A percentile compares a stretch with the other conserved stretches of the same genome.
Evolutionary conservation across 2,329 filamentous ascomycete genomes (phyloP).

Genomic region (Diaporthe citrichinensis): DNA sequence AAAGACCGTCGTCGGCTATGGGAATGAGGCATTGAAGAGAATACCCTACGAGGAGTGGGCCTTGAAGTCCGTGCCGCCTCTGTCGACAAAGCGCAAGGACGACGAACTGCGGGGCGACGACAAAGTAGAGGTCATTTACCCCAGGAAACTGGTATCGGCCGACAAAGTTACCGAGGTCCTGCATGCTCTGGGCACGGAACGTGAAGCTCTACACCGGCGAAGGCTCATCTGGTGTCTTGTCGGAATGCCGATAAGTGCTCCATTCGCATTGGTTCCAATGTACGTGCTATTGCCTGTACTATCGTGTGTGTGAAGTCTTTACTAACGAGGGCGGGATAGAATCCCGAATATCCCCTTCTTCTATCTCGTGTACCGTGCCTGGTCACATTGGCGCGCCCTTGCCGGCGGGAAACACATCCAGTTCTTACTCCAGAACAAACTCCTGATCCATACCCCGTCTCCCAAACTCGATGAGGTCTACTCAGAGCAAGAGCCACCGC

Average conservation of each 20-base stretch:
- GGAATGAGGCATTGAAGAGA: slow-evolving; percentile 86
- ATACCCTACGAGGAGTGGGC: slow-evolving; percentile 99
- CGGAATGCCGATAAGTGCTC: slow-evolving; percentile 86
- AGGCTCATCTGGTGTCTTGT: slow-evolving; percentile 85
- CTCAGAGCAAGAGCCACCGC: slow-evolving; percentile 48
- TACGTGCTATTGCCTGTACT: slow-evolving; percentile 62
- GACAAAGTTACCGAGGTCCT: slow-evolving; percentile 77
- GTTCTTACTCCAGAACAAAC: slow-evolving; percentile 81
- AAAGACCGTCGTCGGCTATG: slow-evolving; percentile 86
- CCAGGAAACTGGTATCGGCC: slow-evolving; percentile 76
- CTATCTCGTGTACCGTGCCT: slow-evolving; percentile 91
- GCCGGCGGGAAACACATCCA: slow-evolving; percentile 88
- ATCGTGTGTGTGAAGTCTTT: neutral
- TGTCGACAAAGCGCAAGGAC: slow-evolving; percentile 75
- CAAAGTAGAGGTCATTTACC: slow-evolving; percentile 83
- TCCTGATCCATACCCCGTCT: slow-evolving; percentile 77
- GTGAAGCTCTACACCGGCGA: slow-evolving; percentile 82
- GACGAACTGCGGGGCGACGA: slow-evolving; percentile 74
- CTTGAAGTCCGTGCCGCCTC: slow-evolving; percentile 90
- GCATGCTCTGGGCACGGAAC: slow-evolving; percentile 80
- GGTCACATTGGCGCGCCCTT: slow-evolving; percentile 91
- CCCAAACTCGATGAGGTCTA: slow-evolving; percentile 83
- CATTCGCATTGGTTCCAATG: slow-evolving; percentile 88
- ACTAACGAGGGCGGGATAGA: slow-evolving; percentile 58
- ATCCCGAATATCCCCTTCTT: slow-evolving; percentile 97